Evolutionary conservation across 2,329 filamentous ascomycete genomes (phyloP).

Genomic region (Aspergillus thermomutatus): DNA sequence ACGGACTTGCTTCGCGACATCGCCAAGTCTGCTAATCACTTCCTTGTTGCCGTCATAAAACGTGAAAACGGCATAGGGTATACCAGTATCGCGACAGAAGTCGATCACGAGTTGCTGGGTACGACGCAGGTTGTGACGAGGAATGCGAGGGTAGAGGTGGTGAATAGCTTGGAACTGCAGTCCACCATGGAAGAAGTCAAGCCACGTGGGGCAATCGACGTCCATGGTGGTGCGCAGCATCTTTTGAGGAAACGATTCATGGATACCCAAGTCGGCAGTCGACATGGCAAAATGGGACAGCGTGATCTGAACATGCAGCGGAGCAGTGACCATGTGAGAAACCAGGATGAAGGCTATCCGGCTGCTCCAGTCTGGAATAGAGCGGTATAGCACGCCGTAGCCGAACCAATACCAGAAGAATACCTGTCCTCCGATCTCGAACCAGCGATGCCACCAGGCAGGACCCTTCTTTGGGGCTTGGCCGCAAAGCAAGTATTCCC

Average conservation of each 20-base stretch:
- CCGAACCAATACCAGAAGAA: slow-evolving; percentile 89
- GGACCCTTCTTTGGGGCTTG: slow-evolving; percentile 70
- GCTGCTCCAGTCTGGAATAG: slow-evolving; percentile 65
- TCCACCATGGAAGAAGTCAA: slow-evolving; percentile 86
- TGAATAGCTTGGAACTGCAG: slow-evolving; percentile 88
- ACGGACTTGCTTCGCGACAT: slow-evolving; percentile 75
- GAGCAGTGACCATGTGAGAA: slow-evolving; percentile 76
- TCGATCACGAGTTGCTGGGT: slow-evolving; percentile 73
- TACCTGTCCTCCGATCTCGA: slow-evolving; percentile 72
- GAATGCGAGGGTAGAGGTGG: slow-evolving; percentile 79
- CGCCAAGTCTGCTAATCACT: slow-evolving; percentile 71
- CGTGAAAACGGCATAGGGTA: slow-evolving; percentile 81
- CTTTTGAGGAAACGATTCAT: slow-evolving; percentile 84
- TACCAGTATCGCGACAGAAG: slow-evolving; percentile 77
- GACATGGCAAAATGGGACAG: slow-evolving; percentile 93
- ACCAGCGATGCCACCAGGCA: slow-evolving; percentile 77
- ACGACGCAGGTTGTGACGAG: slow-evolving; percentile 75
- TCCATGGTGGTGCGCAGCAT: slow-evolving; percentile 95
- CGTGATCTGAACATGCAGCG: slow-evolving; percentile 85
- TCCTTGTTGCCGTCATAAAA: slow-evolving; percentile 81
- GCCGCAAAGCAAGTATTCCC: slow-evolving; percentile 69
- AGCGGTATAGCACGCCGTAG: slow-evolving; percentile 72
- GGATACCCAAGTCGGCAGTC: slow-evolving; percentile 76
- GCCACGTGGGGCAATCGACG: slow-evolving; percentile 80
- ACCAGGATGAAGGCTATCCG: slow-evolving; percentile 73